phyloP scores from a whole-genome alignment of 768 basidiomycete species.

The Pulveroboletus sp. region DNA sequence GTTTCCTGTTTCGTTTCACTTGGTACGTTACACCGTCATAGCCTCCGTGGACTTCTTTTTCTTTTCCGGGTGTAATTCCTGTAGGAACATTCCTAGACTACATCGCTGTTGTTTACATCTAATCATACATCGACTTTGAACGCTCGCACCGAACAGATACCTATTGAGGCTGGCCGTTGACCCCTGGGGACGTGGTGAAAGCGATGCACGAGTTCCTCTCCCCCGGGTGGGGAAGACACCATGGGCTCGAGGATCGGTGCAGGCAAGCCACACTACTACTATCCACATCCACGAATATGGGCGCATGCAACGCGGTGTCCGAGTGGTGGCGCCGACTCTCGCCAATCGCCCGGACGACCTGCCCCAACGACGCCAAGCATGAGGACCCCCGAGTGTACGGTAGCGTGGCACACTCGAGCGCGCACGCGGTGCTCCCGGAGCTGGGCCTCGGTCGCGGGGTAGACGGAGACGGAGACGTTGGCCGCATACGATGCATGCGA shows the following conservation, averaged over 20 bases:
- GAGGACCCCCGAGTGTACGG: no score
- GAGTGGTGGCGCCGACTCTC: neutral
- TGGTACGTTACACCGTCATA: neutral
- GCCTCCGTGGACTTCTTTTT: neutral
- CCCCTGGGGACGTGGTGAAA: neutral
- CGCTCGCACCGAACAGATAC: no score
- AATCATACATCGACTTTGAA: conserved; percentile 1
- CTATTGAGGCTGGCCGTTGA: no score
- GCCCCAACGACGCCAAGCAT: no score
- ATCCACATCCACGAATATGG: no score
- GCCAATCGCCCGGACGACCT: no score
- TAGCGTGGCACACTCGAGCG: no score
- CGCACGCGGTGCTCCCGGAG: no score
- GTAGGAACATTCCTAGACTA: conserved; percentile 12
- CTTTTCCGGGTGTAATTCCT: neutral
- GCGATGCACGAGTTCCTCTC: conserved; percentile 10
- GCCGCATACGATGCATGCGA: no score
- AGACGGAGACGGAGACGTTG: no score
- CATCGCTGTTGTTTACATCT: conserved; percentile 10
- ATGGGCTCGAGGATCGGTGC: neutral
- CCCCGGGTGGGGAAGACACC: conserved; percentile 5
- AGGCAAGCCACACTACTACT: neutral
- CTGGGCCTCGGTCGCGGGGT: no score
- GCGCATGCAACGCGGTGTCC: no score
- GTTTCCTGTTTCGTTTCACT: neutral